Conservation (phyloP, 768 basidiomycete genomes). For the Polyporus arcularius region DNA sequence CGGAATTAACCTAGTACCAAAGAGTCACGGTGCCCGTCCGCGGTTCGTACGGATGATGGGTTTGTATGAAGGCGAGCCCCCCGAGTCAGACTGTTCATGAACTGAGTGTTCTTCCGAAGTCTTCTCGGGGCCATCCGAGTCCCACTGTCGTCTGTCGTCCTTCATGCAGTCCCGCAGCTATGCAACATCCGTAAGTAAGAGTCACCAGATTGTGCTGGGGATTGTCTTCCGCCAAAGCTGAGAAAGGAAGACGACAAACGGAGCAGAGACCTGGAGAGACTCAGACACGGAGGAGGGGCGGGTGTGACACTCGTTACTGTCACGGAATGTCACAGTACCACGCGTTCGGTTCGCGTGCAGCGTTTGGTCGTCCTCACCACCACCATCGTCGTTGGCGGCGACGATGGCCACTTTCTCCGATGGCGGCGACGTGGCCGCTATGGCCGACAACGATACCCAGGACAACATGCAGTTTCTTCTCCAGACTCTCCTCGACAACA, state of each 20-base stretch:
- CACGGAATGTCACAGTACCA: not conserved
- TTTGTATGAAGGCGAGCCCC: too few relatives aligned
- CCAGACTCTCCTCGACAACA: conserved; percentile 73
- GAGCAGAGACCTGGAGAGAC: not conserved
- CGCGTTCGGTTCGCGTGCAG: not conserved
- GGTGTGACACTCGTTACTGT: not conserved
- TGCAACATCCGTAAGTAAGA: too few relatives aligned
- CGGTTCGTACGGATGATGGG: too few relatives aligned
- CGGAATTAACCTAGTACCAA: too few relatives aligned
- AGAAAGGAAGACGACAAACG: not conserved
- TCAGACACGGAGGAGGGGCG: not conserved
- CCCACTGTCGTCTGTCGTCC: too few relatives aligned
- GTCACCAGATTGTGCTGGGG: too few relatives aligned
- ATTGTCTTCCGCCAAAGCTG: too few relatives aligned
- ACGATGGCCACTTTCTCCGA: conserved; percentile 10
- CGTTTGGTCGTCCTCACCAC: not conserved
- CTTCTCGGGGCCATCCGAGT: too few relatives aligned
- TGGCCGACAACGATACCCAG: conserved; percentile 1
- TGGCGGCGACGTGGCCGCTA: conserved; percentile 8
- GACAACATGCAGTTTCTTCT: conserved; percentile 41
- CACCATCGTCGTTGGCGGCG: conserved; percentile 6
- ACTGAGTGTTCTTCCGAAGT: too few relatives aligned
- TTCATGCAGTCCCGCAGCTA: too few relatives aligned
- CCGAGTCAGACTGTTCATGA: too few relatives aligned
- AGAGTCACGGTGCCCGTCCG: too few relatives aligned